Percentiles rank a stretch among this genome's conserved stretches.
These are phyloP conservation scores for Maudiozyma barnettii DNA, from an alignment of 805 yeast species.

Conservation along the genomic window DNA sequence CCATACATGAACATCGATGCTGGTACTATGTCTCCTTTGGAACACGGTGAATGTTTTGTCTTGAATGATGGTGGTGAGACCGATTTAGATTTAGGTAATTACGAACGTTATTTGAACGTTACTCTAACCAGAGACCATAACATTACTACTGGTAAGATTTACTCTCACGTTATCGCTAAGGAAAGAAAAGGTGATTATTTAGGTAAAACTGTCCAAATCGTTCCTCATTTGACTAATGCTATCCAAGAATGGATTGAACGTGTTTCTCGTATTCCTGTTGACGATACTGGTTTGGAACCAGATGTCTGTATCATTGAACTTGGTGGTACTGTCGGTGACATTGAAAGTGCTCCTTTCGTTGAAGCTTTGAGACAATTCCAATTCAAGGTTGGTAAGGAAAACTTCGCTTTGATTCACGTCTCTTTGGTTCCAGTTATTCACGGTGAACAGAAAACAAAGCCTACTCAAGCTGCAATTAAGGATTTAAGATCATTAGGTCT, in stretches of 20 bases:
- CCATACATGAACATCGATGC: constrained; percentile 99
- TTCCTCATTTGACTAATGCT: constrained; percentile 94
- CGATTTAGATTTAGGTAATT: constrained; percentile 94
- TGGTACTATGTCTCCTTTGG: constrained; percentile 98
- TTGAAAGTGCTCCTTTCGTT: constrained; percentile 96
- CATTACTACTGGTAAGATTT: constrained; percentile 96
- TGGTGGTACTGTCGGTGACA: constrained; percentile 99
- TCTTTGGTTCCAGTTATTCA: constrained; percentile 95
- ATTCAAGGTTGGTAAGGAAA: constrained; percentile 89
- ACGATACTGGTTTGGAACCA: constrained; percentile 76
- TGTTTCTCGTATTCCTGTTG: constrained; percentile 88
- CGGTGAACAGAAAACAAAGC: constrained; percentile 98
- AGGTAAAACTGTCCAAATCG: constrained; percentile 99
- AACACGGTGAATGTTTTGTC: constrained; percentile 98
- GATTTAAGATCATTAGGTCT: constrained; percentile 93
- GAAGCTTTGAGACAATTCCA: constrained; percentile 99
- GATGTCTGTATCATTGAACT: constrained; percentile 94
- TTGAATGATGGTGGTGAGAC: constrained; percentile 98
- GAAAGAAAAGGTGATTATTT: constrained; percentile 96
- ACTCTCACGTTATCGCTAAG: constrained; percentile 83
- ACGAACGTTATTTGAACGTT: constrained; percentile 91
- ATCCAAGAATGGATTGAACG: constrained; percentile 98
- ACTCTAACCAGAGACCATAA: constrained; percentile 91
- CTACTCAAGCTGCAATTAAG: constrained; percentile 97
- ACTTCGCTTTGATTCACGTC: constrained; percentile 92